Conservation (phyloP, 1,139 yeast species). For the Yamadazyma aaseri region DNA sequence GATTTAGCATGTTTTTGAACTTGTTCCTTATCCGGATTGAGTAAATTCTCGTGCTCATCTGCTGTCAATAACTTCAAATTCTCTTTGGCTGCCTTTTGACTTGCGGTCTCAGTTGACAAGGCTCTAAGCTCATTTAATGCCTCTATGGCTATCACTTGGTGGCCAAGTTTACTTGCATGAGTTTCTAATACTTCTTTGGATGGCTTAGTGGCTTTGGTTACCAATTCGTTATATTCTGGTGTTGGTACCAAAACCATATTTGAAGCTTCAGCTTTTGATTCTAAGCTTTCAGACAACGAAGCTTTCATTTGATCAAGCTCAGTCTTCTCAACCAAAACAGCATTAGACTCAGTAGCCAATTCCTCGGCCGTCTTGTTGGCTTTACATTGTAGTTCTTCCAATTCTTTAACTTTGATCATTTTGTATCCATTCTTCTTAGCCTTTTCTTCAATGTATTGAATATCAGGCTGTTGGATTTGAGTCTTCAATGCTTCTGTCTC, state of each 20-base stretch:
- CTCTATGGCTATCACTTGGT: conserved; percentile 10
- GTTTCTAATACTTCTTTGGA: conserved; percentile 21
- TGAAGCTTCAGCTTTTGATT: conserved; percentile 19
- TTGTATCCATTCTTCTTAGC: conserved; percentile 8
- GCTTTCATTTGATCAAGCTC: conserved; percentile 12
- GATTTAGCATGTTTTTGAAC: conserved; percentile 18
- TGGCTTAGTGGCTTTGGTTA: conserved; percentile 17
- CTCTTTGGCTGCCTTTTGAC: conserved; percentile 19
- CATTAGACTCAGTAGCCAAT: conserved; percentile 24
- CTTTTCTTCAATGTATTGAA: conserved; percentile 11
- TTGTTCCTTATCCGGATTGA: conserved; percentile 20
- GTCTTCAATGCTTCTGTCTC: not conserved
- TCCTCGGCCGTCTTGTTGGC: conserved; percentile 14
- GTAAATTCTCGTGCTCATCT: conserved; percentile 17
- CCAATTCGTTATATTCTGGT: conserved; percentile 14
- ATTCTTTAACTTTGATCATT: not conserved
- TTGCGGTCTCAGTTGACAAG: conserved; percentile 15
- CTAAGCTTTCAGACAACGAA: conserved; percentile 18
- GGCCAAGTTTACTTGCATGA: conserved; percentile 18
- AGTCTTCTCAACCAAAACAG: conserved; percentile 9
- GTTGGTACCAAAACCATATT: conserved; percentile 17
- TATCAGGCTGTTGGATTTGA: conserved; percentile 17
- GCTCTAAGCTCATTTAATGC: conserved; percentile 13
- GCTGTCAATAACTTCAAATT: conserved; percentile 18
- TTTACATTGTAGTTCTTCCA: conserved; percentile 11